Base-by-base conservation (phyloP, 805 yeast species). In the Tetrapisispora phaffii region DNA sequence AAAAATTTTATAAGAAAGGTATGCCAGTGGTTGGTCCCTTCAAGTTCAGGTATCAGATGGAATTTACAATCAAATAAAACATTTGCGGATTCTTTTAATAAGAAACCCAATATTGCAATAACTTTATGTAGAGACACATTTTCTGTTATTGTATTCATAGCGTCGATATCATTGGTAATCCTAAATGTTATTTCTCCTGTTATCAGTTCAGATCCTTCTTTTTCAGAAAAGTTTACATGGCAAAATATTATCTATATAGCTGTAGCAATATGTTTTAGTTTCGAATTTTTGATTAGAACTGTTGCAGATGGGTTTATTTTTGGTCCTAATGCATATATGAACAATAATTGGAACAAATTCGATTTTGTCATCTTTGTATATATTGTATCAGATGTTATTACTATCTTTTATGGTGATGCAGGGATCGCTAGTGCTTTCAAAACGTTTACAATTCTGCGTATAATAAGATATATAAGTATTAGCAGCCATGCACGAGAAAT, bases 241-340 rank as follows among this genome's bases (percentile, higher is more conserved):
- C 33, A 31, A 16, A 10, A 31, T 41, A 22, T 24, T 24, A n/a
- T 17, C 6, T 20, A 16, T 17, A 19, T 12, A 23, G 13, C 39
- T 3, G 17, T 41, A 10, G n/a, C 44, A 15, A 3, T 15, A 13
- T 4, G 13, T 19, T 41, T 24, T 26, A 34, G 38, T 3, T 7
- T 33, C 4, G 44, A 41, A 24, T 41, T 41, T 26, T 5, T 34
- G 5, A 24, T 41, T 4, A 41, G 24, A 17, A 41, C 44, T 12
- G 26, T 41, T 17, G 44, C 44, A 1, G 44, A 41, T 26, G 44
- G 44, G 16, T 41, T 41, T 24, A 6, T 41, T 16, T 34, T 31
- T 41, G 31, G 36, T 8, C 38, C 38, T 3, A 41, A 41, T 17
- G 38, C 44, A n/a, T 41, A 41, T 15, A 16, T 17, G 12, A 41